These are phyloP conservation scores for Chlorella sp. DNA, from an alignment of 139 green algal species.

Conservation along the genomic window DNA sequence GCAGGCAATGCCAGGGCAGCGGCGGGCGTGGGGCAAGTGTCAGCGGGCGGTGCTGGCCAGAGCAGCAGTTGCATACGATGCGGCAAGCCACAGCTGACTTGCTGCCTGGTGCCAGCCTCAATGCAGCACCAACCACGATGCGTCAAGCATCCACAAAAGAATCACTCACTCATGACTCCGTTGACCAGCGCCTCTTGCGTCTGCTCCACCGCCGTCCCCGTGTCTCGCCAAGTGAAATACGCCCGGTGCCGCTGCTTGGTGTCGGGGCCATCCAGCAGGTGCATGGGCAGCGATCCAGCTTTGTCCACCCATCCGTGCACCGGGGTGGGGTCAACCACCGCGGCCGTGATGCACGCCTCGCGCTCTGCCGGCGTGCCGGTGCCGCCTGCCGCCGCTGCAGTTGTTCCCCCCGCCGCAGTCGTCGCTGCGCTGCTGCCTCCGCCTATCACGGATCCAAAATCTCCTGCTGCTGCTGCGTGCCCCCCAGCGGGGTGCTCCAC, in stretches of 20 bases:
- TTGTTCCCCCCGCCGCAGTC: not conserved
- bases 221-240: constrained; percentile 23
- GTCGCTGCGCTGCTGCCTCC: not conserved
- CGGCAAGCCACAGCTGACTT: not conserved
- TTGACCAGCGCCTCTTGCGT: constrained; percentile 7
- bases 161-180: not conserved
- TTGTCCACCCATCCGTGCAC: constrained; percentile 11
- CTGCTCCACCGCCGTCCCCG: not conserved
- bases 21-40: not conserved
- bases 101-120: not conserved
- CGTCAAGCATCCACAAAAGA: not conserved
- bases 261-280: constrained; percentile 14
- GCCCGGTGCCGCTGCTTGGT: constrained; percentile 10
- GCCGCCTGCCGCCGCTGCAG: not conserved
- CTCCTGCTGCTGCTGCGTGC: not conserved
- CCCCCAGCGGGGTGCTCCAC: no score
- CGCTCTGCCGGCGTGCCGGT: not conserved
- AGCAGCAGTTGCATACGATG: not conserved
- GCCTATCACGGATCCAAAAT: not conserved
- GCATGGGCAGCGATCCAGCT: constrained; percentile 21
- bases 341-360: not conserved
- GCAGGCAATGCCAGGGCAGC: no score
- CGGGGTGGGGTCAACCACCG: not conserved
- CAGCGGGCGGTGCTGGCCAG: not conserved
- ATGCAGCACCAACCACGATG: not conserved